Base-by-base conservation (phyloP, 352 stramenopile species). In the Globisporangium cederbergense region DNA sequence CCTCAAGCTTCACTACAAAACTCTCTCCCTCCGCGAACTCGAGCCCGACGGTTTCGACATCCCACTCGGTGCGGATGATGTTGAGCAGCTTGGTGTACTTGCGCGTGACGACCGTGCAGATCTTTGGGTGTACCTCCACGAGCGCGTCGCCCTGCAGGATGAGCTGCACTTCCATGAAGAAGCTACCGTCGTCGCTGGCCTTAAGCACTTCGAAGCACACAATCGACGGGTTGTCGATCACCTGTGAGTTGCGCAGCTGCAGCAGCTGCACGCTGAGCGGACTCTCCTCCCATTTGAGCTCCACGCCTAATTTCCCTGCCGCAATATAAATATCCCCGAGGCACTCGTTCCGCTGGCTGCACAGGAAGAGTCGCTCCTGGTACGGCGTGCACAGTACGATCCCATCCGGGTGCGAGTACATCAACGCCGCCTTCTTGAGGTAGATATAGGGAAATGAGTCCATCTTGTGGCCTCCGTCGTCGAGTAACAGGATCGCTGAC, bases 171-270 rank as follows among this genome's bases (percentile, higher is more conserved):
- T 75, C 68, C 50, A 81, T 73, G 60, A 73, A 78, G 32, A 72
- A 77, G 53, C 68, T 81, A 14, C 50, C 63, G 13, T 73, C 76
- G 36, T 81, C 73, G 32, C 67, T 68, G 1, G 52, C 60, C 56
- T 86, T 90, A 50, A 77, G 73, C 10, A 89, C 83, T 36, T 92
- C 83, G 28, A 92, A 92, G 60, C 81, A 79, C 42, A 83, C 79
- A 13, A 87, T 64, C 4, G 83, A 77, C 1, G 83, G 73, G 30
- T 75, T 78, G 58, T 89, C 74, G 25, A 92, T 54, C 28, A 82
- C 49, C 64, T 88, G 77, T 16, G 71, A 73, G 66, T 89, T 86
- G 40, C 71, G 77, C n/a, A 86, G 73, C 16, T 79, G 76, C 20
- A 92, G 69, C 11, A 89, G 68, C 42, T 86, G 68, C 34, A 76